Conservation (phyloP, 768 basidiomycete species). For the Lenzites betulinus region DNA sequence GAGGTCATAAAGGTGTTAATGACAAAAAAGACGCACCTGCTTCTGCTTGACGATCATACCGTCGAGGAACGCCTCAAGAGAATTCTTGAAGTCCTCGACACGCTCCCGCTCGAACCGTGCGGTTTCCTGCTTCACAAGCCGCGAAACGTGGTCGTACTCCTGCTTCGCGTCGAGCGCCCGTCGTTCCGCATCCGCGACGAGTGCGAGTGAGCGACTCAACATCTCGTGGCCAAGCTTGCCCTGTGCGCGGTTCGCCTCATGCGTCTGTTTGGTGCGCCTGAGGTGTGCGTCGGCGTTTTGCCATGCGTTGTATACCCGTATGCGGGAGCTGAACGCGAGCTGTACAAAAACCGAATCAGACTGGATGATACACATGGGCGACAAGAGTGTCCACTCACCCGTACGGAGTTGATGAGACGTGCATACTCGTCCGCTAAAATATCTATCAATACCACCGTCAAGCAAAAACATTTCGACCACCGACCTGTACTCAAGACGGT, state of each 20-base stretch:
- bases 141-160: slow-evolving; percentile 88
- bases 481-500: slow-evolving; percentile 77
- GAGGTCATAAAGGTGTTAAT: no score
- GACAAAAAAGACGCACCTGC: no score
- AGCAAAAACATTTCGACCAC: background rate
- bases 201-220: slow-evolving; percentile 68
- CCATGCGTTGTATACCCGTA: slow-evolving; percentile 81
- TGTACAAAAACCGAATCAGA: slow-evolving; percentile 31
- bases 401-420: slow-evolving; percentile 84
- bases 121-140: slow-evolving; percentile 86
- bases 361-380: background rate
- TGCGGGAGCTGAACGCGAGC: slow-evolving; percentile 87
- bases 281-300: slow-evolving; percentile 78
- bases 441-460: background rate
- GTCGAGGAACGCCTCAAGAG: slow-evolving; percentile 81
- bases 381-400: slow-evolving; percentile 49
- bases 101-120: slow-evolving; percentile 91
- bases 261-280: slow-evolving; percentile 66
- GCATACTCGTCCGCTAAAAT: slow-evolving; percentile 85
- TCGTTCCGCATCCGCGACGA: slow-evolving; percentile 90
- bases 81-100: slow-evolving; percentile 88
- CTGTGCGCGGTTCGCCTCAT: slow-evolving; percentile 82
- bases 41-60: slow-evolving; percentile 87
- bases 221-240: slow-evolving; percentile 73
- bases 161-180: slow-evolving; percentile 78